A percentile compares a stretch with the other conserved stretches of the same genome.
Conservation (phyloP, 495 filamentous ascomycete genomes). For the Xylaria scruposa region DNA sequence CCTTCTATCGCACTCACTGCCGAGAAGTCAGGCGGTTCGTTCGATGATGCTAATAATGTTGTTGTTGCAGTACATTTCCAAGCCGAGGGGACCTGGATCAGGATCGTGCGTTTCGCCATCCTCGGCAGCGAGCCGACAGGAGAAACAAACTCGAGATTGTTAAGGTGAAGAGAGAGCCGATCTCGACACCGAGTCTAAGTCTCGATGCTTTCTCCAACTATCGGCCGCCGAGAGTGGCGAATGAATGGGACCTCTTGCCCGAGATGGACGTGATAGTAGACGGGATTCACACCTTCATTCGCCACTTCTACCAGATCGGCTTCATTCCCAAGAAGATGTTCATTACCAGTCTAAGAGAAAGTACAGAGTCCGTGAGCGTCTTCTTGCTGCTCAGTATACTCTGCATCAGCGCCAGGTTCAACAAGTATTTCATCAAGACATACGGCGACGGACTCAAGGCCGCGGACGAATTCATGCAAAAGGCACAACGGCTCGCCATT, state of each 20-base stretch:
- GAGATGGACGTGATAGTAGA: constrained; percentile 50
- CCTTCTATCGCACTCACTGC: neutral
- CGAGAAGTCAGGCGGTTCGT: neutral
- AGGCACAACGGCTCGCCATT: constrained; percentile 50
- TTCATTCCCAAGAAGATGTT: constrained; percentile 60
- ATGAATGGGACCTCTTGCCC: constrained; percentile 55
- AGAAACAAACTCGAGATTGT: constrained; percentile 43
- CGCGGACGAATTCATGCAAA: constrained; percentile 56
- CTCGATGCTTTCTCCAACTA: constrained; percentile 33
- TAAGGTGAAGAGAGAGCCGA: constrained; percentile 47
- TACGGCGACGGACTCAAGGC: constrained; percentile 54
- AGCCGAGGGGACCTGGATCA: constrained; percentile 51
- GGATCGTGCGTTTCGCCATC: constrained; percentile 56
- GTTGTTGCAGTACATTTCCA: constrained; percentile 46
- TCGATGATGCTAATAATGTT: constrained; percentile 10
- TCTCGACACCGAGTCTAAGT: constrained; percentile 36
- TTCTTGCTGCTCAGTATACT: constrained; percentile 57
- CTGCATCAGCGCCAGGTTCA: constrained; percentile 56
- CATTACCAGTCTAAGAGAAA: constrained; percentile 47
- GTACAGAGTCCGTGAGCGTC: constrained; percentile 49
- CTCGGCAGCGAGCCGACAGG: constrained; percentile 52
- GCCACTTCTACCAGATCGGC: constrained; percentile 57
- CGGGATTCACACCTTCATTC: constrained; percentile 52
- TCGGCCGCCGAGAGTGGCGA: constrained; percentile 37
- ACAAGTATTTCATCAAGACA: constrained; percentile 50